These are phyloP conservation scores for Cenchrus purpureus DNA, from an alignment of 176 grass and related monocot genomes.

Conservation along the genomic window DNA sequence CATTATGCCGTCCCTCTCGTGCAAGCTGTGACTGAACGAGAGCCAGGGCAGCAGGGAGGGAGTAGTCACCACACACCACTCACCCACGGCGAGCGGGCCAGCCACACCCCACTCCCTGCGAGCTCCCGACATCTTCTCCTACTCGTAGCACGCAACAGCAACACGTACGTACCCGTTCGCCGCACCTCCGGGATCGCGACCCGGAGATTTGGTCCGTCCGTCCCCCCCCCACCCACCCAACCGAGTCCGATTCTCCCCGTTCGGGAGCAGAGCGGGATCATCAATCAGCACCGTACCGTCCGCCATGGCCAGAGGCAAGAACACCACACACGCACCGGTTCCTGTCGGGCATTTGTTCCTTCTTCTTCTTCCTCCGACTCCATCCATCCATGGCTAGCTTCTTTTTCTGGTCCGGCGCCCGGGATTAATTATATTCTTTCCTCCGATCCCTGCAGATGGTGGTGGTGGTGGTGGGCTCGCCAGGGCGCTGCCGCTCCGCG, in stretches of 20 bases:
- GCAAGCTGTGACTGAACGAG: background rate
- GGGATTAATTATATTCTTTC: too few relatives aligned
- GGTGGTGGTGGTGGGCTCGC: background rate
- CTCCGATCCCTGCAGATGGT: background rate
- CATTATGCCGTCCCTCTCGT: background rate
- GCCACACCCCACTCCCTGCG: too few relatives aligned
- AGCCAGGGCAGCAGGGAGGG: too few relatives aligned
- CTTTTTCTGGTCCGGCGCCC: too few relatives aligned
- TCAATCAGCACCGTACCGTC: background rate
- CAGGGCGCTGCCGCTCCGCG: conserved; percentile 39
- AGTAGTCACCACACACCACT: background rate
- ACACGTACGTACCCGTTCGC: background rate
- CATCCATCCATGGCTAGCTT: too few relatives aligned
- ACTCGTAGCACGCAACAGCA: too few relatives aligned
- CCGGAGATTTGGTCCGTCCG: background rate
- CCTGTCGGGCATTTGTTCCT: background rate
- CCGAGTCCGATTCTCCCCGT: background rate
- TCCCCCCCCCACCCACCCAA: too few relatives aligned
- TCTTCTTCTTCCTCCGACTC: background rate
- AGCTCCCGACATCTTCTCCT: background rate
- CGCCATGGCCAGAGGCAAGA: conserved; percentile 41
- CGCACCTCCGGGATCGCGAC: background rate
- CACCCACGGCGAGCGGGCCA: background rate
- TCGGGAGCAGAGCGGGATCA: background rate
- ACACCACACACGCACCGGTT: background rate